Conservation (phyloP, 306 rosid species). For the Pyrus betulifolia region DNA sequence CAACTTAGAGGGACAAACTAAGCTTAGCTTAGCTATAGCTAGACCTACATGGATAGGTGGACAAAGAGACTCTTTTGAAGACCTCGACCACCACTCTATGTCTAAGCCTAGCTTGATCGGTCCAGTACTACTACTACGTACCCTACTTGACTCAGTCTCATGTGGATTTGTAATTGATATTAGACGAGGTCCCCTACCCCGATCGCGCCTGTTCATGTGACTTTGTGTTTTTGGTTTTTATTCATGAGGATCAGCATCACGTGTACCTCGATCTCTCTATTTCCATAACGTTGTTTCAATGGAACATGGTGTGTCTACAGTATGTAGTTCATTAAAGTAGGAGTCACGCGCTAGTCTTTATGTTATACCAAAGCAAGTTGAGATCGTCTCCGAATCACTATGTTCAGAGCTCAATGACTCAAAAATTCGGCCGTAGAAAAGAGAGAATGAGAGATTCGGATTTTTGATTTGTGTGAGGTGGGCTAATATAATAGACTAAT, state of each 20-base stretch:
- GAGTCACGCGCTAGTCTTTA: neutral
- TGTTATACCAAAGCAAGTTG: neutral
- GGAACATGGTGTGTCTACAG: neutral
- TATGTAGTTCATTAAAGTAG: neutral
- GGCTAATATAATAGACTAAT: too few relatives aligned
- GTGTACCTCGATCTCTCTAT: neutral
- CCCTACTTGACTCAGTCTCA: neutral
- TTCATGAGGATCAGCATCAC: neutral
- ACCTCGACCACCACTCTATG: neutral
- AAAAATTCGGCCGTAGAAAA: too few relatives aligned
- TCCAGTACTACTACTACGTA: neutral
- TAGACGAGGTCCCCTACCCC: neutral
- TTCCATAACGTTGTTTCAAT: neutral
- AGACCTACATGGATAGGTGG: neutral
- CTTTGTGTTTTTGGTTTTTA: neutral
- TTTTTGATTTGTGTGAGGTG: too few relatives aligned
- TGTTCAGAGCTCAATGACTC: too few relatives aligned
- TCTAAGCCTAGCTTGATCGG: neutral
- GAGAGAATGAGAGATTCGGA: too few relatives aligned
- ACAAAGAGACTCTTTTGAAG: neutral
- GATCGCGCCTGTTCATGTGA: neutral
- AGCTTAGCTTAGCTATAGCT: neutral
- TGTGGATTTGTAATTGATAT: neutral
- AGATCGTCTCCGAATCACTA: too few relatives aligned
- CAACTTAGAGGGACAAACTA: neutral